Conservation (phyloP, 176 grass and related monocot genomes). For the Avena atlantica region DNA sequence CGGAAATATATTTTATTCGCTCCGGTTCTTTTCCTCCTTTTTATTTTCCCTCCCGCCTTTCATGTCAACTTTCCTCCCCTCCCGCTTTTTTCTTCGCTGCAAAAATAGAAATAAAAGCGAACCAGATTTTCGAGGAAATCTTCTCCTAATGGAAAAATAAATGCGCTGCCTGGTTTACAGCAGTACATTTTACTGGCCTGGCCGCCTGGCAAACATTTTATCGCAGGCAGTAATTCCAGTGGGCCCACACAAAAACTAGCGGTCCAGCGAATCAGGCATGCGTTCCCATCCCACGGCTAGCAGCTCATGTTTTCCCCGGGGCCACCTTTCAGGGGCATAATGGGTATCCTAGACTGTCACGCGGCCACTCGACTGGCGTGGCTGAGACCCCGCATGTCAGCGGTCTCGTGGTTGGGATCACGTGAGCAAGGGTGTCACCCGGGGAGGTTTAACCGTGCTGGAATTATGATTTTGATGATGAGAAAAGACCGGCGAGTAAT, state of each 20-base stretch:
- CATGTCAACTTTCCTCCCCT: neutral
- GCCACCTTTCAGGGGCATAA: neutral
- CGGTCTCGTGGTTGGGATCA: neutral
- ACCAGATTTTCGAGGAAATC: neutral
- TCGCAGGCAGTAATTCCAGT: constrained; percentile 2
- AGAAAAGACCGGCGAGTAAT: constrained; percentile 21
- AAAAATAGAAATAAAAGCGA: neutral
- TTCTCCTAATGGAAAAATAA: constrained; percentile 3
- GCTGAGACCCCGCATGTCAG: neutral
- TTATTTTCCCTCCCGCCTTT: neutral
- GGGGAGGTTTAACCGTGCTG: neutral
- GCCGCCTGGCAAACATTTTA: constrained; percentile 19
- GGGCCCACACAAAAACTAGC: constrained; percentile 36
- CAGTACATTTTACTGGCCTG: constrained; percentile 13
- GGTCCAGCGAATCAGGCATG: neutral
- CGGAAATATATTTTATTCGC: constrained; percentile 29
- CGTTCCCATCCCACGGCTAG: constrained; percentile 4
- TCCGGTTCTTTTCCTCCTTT: neutral
- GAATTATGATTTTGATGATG: constrained; percentile 36
- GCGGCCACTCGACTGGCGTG: constrained; percentile 35
- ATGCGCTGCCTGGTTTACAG: constrained; percentile 10
- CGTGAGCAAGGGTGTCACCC: neutral
- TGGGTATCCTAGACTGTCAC: neutral
- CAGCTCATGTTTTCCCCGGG: neutral
- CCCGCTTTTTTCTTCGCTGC: neutral